Conservation (phyloP, 2,329 filamentous ascomycete genomes). For the Apiospora saccharicola region DNA sequence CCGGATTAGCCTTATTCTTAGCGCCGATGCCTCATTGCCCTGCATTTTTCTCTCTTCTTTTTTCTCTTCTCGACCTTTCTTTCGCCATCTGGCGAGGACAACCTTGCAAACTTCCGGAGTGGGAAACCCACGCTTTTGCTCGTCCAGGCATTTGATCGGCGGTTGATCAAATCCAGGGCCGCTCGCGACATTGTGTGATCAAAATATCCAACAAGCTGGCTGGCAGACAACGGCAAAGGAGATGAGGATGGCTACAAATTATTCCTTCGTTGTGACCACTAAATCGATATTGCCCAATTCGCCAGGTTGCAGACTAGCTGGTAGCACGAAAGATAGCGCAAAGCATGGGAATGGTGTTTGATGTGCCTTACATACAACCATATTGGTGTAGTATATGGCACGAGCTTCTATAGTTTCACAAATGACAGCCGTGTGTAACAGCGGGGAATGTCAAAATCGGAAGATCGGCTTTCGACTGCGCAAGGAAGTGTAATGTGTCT, state of each 20-base stretch:
- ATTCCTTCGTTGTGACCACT: neutral
- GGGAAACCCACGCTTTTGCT: neutral
- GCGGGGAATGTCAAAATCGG: neutral
- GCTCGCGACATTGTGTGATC: neutral
- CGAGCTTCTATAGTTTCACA: neutral
- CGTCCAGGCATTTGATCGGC: conserved; percentile 20
- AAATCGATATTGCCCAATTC: neutral
- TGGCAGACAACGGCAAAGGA: neutral
- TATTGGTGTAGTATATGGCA: neutral
- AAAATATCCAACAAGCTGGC: neutral
- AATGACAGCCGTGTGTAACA: neutral
- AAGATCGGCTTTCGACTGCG: neutral
- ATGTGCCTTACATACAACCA: neutral
- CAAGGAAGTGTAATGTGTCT: neutral
- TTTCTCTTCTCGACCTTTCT: neutral
- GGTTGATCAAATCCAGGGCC: conserved; percentile 2
- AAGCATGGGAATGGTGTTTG: neutral
- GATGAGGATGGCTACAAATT: neutral
- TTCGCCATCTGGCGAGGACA: neutral
- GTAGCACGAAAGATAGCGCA: neutral
- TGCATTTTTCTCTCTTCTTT: neutral
- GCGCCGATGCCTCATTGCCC: conserved; percentile 3
- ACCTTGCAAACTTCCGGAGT: neutral
- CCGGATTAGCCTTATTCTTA: conserved; percentile 22
- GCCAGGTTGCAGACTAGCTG: neutral